phyloP scores from a whole-genome alignment of 208 protist species.

The Leishmania lainsoni region DNA sequence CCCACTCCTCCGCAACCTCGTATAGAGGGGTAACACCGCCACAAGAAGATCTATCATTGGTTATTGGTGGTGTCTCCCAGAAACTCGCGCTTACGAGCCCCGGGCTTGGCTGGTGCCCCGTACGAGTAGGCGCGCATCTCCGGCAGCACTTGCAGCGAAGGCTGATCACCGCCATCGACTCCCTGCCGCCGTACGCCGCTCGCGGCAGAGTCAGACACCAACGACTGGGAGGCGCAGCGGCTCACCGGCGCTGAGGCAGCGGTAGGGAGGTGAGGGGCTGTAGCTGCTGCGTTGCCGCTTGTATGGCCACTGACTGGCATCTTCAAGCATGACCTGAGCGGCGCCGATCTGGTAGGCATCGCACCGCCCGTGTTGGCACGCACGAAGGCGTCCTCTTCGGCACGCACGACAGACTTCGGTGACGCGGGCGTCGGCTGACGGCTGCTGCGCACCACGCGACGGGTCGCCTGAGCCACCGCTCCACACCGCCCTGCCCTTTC shows the following conservation, averaged over 20 bases:
- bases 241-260: constrained; percentile 52
- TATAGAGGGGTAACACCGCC: neutral
- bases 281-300: neutral
- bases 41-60: neutral
- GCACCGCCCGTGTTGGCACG: constrained; percentile 36
- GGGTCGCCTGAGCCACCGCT: constrained; percentile 25
- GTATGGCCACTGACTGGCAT: constrained; percentile 2
- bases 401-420: neutral
- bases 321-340: constrained; percentile 64
- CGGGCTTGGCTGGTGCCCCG: constrained; percentile 39
- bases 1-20: neutral
- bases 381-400: constrained; percentile 50
- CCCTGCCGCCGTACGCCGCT: constrained; percentile 3
- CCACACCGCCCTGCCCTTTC: constrained; percentile 47
- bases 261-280: neutral
- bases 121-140: constrained; percentile 69
- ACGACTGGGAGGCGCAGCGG: constrained; percentile 57
- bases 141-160: constrained; percentile 35
- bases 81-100: constrained; percentile 62
- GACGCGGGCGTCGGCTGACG: constrained; percentile 2
- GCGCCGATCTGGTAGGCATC: constrained; percentile 39
- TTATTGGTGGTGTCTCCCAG: constrained; percentile 72
- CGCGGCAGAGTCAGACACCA: constrained; percentile 29
- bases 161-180: neutral
- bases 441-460: neutral